These are phyloP conservation scores for Handroanthus guayacan DNA, from an alignment of 257 asterid genomes.

Conservation along the genomic window DNA sequence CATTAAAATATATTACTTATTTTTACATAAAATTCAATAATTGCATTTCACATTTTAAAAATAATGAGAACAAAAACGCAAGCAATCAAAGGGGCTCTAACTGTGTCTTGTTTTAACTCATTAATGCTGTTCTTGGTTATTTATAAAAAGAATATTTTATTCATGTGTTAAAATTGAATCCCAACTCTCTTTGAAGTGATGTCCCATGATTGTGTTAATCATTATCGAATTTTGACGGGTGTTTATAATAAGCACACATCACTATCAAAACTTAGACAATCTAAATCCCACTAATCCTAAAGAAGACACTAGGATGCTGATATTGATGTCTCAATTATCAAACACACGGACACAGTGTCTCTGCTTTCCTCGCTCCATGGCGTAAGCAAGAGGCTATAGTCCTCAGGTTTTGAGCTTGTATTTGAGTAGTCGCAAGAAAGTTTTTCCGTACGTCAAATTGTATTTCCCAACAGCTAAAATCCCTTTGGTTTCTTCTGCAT, in stretches of 20 bases:
- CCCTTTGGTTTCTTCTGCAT: constrained; percentile 62
- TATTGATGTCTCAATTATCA: constrained; percentile 17
- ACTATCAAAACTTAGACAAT: constrained; percentile 13
- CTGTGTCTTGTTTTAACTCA: no score
- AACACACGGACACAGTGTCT: constrained; percentile 2
- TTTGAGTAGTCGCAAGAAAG: not conserved
- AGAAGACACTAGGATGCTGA: not conserved
- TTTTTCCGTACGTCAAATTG: constrained; percentile 21
- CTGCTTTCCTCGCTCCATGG: constrained; percentile 12
- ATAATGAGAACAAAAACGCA: no score
- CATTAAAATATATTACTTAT: no score
- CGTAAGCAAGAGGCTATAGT: constrained; percentile 1
- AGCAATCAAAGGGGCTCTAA: no score
- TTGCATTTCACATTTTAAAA: no score
- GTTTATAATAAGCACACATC: not conserved
- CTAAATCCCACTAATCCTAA: constrained; percentile 6
- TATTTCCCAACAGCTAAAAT: constrained; percentile 13
- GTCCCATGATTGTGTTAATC: no score
- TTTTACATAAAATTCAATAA: no score
- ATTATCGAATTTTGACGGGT: not conserved
- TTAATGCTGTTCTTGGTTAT: no score
- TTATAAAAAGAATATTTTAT: no score
- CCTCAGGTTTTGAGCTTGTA: constrained; percentile 14
- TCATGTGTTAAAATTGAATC: no score
- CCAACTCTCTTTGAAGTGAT: no score